phyloP scores from a whole-genome alignment of 164 flowering plant species.

The Berberis thunbergii region DNA sequence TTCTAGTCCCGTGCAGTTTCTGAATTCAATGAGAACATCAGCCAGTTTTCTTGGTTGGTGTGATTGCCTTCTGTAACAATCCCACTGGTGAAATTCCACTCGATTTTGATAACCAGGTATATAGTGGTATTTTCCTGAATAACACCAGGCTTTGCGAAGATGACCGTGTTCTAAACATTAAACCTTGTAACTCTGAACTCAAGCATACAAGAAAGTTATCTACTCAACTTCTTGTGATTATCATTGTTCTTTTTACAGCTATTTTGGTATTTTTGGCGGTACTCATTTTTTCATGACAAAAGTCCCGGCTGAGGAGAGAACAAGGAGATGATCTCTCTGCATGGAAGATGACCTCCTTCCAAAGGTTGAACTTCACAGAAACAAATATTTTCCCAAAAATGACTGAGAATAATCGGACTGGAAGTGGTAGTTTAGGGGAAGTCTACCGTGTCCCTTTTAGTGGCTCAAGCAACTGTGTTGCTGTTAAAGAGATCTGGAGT shows the following conservation, averaged over 20 bases:
- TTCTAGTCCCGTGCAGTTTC: too few relatives aligned
- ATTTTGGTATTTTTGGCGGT: slow-evolving; percentile 13
- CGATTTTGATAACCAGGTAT: slow-evolving; percentile 38
- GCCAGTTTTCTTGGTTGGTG: slow-evolving; percentile 9
- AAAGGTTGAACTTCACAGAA: slow-evolving; percentile 51
- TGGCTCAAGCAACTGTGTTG: slow-evolving; percentile 35
- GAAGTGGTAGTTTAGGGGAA: slow-evolving; percentile 78
- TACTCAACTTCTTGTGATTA: slow-evolving; percentile 22
- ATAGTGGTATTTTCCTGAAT: slow-evolving; percentile 49
- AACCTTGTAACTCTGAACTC: slow-evolving; percentile 14
- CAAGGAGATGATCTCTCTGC: slow-evolving; percentile 17
- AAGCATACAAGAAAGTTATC: slow-evolving; percentile 16
- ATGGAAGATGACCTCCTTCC: slow-evolving; percentile 81
- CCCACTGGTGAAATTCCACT: slow-evolving; percentile 55
- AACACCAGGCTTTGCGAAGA: slow-evolving; percentile 53
- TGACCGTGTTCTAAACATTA: slow-evolving; percentile 9
- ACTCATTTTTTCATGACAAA: slow-evolving; percentile 18
- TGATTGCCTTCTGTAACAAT: slow-evolving; percentile 43
- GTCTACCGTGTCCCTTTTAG: slow-evolving; percentile 43
- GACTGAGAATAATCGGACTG: slow-evolving; percentile 52
- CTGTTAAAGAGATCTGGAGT: slow-evolving; percentile 72
- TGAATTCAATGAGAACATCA: too few relatives aligned
- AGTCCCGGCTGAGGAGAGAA: slow-evolving; percentile 26
- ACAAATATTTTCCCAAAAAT: slow-evolving; percentile 36
- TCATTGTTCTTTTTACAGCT: slow-evolving; percentile 17